Base-by-base conservation (phyloP, 2,329 filamentous ascomycete species). In the Sporothrix inflata region DNA sequence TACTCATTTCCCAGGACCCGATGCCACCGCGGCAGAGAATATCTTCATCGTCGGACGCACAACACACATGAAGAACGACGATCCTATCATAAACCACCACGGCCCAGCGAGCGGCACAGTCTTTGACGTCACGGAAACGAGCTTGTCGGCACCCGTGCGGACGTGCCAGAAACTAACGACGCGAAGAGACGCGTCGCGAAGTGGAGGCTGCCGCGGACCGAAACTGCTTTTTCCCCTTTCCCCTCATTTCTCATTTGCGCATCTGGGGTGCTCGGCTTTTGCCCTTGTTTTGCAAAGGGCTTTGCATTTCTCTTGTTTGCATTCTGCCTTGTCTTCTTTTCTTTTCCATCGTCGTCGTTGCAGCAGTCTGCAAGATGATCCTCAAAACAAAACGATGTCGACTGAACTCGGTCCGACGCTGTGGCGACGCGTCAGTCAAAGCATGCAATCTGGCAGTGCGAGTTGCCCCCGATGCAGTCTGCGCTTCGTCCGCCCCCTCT, bases 61-160 rank as follows among this genome's bases (percentile, higher is more conserved):
- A 6, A 11, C 24, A 49, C 27, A 9, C 21, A 42, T 34, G 14
- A 34, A 66, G 24, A 66, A 45, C 24, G 63, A 49, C 40, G 63
- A 66, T 66, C 42, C 24, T 14, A 16, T 66, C 42, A 34, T 24
- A 14, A 49, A 30, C 40, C 38, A 34, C 42, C 42, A 30, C 24
- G 24, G 42, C 16, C 24, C 42, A 34, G 8, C 16, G 42, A 24
- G 27, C 40, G 63, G 63, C 42, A 66, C 63, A 27, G n/a, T 34
- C 24, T 49, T 49, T 66, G 63, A 49, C 42, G 63, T 66, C 63
- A 66, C 63, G 42, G 63, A 66, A 49, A 49, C 14, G 24, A 34
- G 5, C n/a, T 49, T 49, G 38, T 66, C 16, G 24, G 19, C 16
- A 30, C 14, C 24, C 49, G 63, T 66, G 63, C 24, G 24, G 21